Conservation (phyloP, 495 filamentous ascomycete genomes). For the Trichoderma erinaceum region DNA sequence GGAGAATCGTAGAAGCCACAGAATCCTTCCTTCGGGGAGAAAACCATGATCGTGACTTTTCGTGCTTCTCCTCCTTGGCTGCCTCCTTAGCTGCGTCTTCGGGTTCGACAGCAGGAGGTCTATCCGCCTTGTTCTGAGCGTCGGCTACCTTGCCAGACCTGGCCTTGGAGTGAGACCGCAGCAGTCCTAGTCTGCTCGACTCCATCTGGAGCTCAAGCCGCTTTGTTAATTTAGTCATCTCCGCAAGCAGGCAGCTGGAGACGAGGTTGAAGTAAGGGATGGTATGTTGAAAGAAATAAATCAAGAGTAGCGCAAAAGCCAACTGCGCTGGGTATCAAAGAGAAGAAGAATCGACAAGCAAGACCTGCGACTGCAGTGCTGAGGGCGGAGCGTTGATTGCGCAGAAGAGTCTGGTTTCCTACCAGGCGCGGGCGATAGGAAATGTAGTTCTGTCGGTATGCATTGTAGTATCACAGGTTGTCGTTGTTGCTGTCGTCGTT, state of each 20-base stretch:
- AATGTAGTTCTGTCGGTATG: not conserved
- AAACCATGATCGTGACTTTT: slow-evolving; percentile 6
- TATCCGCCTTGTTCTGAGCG: not conserved
- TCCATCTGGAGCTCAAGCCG: not conserved
- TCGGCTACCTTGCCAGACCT: not conserved
- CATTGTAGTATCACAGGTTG: slow-evolving; percentile 3
- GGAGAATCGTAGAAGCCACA: not conserved
- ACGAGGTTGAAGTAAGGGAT: not conserved
- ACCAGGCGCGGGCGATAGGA: slow-evolving; percentile 10
- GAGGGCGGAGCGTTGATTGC: not conserved
- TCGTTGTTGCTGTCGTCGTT: too few species aligned
- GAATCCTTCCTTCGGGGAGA: slow-evolving; percentile 5
- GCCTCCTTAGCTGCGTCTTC: not conserved
- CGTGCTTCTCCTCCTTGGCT: not conserved
- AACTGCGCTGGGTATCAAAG: slow-evolving; percentile 13
- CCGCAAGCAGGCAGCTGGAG: not conserved
- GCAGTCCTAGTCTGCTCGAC: not conserved
- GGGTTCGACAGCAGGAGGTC: not conserved
- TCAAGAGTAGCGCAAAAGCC: not conserved
- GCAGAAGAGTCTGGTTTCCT: slow-evolving; percentile 4
- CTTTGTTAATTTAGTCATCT: not conserved
- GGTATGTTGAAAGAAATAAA: not conserved
- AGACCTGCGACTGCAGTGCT: not conserved
- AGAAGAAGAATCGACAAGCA: slow-evolving; percentile 1
- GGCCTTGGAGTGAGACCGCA: not conserved